Evolutionary conservation across 257 asterid genomes (phyloP).

Genomic region (Anisodus acutangulus): DNA sequence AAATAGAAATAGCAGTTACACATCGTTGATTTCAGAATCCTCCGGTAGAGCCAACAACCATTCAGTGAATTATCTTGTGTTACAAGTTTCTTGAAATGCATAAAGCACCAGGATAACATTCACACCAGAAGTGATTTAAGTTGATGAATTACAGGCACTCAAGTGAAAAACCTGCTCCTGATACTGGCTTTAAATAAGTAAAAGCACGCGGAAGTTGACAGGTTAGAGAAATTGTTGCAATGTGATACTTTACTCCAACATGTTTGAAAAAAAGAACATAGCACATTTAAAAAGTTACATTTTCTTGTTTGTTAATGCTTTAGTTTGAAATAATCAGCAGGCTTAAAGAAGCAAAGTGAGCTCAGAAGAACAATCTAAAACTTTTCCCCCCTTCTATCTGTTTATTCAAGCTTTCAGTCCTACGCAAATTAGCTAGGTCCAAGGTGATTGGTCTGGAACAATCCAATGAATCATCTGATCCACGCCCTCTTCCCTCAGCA

Average conservation of each 20-base stretch:
- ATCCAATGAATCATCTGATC: constrained; percentile 12
- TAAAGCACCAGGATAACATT: not conserved
- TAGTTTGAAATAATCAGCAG: not conserved
- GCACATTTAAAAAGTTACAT: not conserved
- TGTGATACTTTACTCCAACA: not conserved
- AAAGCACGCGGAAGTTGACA: constrained; percentile 13
- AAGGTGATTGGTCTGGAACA: constrained; percentile 8
- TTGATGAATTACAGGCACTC: not conserved
- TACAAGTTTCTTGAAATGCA: not conserved
- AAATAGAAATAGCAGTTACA: no score
- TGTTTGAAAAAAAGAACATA: not conserved
- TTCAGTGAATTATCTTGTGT: no score
- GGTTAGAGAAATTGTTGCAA: not conserved
- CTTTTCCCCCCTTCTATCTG: not conserved
- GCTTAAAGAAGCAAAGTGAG: not conserved
- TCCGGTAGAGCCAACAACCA: no score
- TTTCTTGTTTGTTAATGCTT: not conserved
- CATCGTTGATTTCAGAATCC: no score
- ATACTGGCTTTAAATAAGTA: constrained; percentile 11
- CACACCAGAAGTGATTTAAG: not conserved
- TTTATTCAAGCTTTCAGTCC: not conserved
- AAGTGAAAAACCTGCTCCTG: not conserved
- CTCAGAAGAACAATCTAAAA: constrained; percentile 7
- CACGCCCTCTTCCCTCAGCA: not conserved
- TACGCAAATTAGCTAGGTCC: not conserved